Conservation (phyloP, 2,329 filamentous ascomycete genomes). For the Pseudocercospora macadamiae region DNA sequence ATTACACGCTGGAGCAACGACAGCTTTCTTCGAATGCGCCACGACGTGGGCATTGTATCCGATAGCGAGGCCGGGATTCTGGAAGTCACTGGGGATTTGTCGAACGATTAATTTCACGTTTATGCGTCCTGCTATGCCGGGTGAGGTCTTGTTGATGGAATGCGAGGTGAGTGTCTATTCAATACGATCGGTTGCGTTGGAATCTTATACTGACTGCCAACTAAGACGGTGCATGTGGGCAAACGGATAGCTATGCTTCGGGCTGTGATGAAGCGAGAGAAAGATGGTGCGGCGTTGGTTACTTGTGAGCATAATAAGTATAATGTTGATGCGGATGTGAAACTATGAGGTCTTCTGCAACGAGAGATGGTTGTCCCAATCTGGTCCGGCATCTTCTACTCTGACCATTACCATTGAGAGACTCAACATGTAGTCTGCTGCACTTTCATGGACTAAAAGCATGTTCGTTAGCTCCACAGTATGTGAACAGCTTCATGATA, state of each 20-base stretch:
- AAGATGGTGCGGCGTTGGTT: constrained; percentile 26
- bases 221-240: constrained; percentile 30
- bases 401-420: too few relatives aligned
- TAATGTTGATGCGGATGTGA: constrained; percentile 31
- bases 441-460: too few relatives aligned
- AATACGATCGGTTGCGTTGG: too few relatives aligned
- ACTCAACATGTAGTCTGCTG: too few relatives aligned
- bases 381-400: too few relatives aligned
- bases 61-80: constrained; percentile 24
- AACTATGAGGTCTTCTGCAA: constrained; percentile 20
- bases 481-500: too few relatives aligned
- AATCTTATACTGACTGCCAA: neutral
- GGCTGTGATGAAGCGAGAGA: constrained; percentile 28
- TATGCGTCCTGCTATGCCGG: constrained; percentile 27
- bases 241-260: constrained; percentile 26
- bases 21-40: constrained; percentile 29
- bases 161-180: constrained; percentile 25
- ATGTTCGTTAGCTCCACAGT: too few relatives aligned
- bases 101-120: constrained; percentile 27
- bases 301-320: constrained; percentile 33
- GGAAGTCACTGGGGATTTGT: constrained; percentile 24
- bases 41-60: constrained; percentile 25
- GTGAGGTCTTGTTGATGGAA: constrained; percentile 28
- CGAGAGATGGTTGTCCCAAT: too few relatives aligned
- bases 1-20: constrained; percentile 27